Conservation (phyloP, 179 eudicot species). For the Beta macrorhiza region DNA sequence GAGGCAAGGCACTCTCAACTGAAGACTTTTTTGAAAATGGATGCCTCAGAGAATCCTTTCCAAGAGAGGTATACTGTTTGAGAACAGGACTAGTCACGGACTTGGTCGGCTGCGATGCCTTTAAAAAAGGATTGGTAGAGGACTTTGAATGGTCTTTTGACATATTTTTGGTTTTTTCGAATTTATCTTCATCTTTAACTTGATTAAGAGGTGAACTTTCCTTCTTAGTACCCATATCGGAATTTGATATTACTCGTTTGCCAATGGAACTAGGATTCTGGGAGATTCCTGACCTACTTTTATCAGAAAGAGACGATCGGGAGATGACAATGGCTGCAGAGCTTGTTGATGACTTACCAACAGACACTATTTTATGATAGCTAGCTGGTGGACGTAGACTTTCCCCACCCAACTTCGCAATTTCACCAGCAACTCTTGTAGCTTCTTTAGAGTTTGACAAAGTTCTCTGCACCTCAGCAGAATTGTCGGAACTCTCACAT, state of each 20-base stretch:
- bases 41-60: slow-evolving; percentile 43
- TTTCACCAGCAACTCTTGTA: slow-evolving; percentile 37
- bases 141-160: slow-evolving; percentile 57
- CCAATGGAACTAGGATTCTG: slow-evolving; percentile 32
- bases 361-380: slow-evolving; percentile 47
- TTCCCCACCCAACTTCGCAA: slow-evolving; percentile 36
- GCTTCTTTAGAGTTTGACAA: slow-evolving; percentile 39
- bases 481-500: slow-evolving; percentile 36
- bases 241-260: slow-evolving; percentile 42
- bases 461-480: slow-evolving; percentile 30
- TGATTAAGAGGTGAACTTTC: slow-evolving; percentile 38
- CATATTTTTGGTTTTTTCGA: slow-evolving; percentile 42
- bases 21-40: slow-evolving; percentile 56
- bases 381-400: slow-evolving; percentile 36
- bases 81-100: slow-evolving; percentile 37
- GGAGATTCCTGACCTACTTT: slow-evolving; percentile 35
- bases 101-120: slow-evolving; percentile 52
- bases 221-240: slow-evolving; percentile 39
- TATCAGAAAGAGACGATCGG: slow-evolving; percentile 49
- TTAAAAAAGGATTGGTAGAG: slow-evolving; percentile 37
- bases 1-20: slow-evolving; percentile 31
- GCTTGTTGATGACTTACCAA: slow-evolving; percentile 48
- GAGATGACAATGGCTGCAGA: slow-evolving; percentile 39
- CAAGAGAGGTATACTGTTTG: slow-evolving; percentile 47
- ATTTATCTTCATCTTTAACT: slow-evolving; percentile 42